A percentile compares a stretch with the other conserved stretches of the same genome.
Evolutionary conservation across 179 eudicot species (phyloP).

Genomic region (Corrigiola litoralis): DNA sequence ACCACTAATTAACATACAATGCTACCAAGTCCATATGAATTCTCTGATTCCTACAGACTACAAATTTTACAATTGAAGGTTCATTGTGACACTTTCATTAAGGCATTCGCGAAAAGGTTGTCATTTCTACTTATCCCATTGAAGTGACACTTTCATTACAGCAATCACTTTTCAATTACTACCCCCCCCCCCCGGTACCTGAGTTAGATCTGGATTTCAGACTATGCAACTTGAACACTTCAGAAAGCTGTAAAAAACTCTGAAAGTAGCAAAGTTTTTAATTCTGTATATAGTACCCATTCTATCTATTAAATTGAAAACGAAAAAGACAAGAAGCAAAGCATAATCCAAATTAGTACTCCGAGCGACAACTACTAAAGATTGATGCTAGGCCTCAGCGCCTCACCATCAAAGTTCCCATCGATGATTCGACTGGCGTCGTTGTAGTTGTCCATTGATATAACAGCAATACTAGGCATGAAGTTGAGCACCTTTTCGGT

Average conservation of each 20-base stretch:
- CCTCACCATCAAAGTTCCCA: constrained; percentile 91
- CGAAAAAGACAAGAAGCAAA: neutral
- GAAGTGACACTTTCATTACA: too few relatives aligned
- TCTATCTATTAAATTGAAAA: neutral
- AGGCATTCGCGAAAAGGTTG: too few relatives aligned
- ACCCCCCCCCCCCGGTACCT: too few relatives aligned
- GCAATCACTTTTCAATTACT: too few relatives aligned
- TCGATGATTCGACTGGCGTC: constrained; percentile 86
- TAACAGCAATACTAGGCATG: constrained; percentile 89
- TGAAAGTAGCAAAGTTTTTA: neutral
- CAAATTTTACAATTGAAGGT: neutral
- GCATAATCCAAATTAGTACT: neutral
- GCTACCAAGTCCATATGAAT: neutral
- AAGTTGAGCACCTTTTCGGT: constrained; percentile 77
- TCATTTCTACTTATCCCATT: too few relatives aligned
- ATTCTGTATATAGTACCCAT: neutral
- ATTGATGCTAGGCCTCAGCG: constrained; percentile 38
- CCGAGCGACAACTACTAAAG: neutral
- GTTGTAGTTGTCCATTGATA: constrained; percentile 91
- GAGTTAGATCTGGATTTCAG: too few relatives aligned
- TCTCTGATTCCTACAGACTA: constrained; percentile 1
- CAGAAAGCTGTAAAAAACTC: neutral
- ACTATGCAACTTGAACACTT: neutral
- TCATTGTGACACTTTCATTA: neutral
- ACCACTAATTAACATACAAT: neutral